phyloP scores from a whole-genome alignment of 2,329 filamentous ascomycete species.

The Orbilia brochopaga region DNA sequence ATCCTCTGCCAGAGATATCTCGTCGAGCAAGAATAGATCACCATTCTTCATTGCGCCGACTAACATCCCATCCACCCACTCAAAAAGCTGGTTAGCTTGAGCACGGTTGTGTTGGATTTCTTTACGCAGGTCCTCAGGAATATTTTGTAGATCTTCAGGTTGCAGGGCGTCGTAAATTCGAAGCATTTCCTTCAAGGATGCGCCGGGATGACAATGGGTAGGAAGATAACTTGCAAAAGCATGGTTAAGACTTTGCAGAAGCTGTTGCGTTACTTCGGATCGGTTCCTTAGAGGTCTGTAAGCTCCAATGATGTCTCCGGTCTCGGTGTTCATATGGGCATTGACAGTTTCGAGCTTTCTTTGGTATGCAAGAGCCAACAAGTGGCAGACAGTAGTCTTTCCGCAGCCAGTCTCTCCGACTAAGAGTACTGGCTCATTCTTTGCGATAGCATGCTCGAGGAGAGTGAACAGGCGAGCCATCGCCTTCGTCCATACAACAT shows the following conservation, averaged over 20 bases:
- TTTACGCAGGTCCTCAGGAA: slow-evolving; percentile 63
- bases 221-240: slow-evolving; percentile 58
- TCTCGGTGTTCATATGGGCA: slow-evolving; percentile 97
- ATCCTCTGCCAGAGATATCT: slow-evolving; percentile 96
- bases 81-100: slow-evolving; percentile 84
- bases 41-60: slow-evolving; percentile 92
- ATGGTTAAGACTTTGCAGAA: slow-evolving; percentile 68
- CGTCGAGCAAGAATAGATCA: slow-evolving; percentile 90
- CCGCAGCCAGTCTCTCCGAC: slow-evolving; percentile 97
- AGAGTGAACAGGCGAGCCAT: slow-evolving; percentile 92
- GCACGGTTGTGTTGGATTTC: slow-evolving; percentile 62
- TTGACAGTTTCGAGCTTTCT: slow-evolving; percentile 88
- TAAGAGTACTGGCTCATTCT: slow-evolving; percentile 91
- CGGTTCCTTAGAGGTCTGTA: slow-evolving; percentile 90
- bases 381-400: slow-evolving; percentile 94
- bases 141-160: slow-evolving; percentile 58
- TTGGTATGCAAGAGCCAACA: slow-evolving; percentile 79
- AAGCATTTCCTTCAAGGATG: slow-evolving; percentile 65
- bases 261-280: slow-evolving; percentile 70
- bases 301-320: slow-evolving; percentile 93
- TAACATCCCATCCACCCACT: slow-evolving; percentile 93
- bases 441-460: slow-evolving; percentile 81
- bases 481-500: slow-evolving; percentile 89
- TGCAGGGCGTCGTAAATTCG: slow-evolving; percentile 66
- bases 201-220: slow-evolving; percentile 55